Evolutionary conservation across 306 rosid species (phyloP).

Genomic region (Styphnolobium japonicum): DNA sequence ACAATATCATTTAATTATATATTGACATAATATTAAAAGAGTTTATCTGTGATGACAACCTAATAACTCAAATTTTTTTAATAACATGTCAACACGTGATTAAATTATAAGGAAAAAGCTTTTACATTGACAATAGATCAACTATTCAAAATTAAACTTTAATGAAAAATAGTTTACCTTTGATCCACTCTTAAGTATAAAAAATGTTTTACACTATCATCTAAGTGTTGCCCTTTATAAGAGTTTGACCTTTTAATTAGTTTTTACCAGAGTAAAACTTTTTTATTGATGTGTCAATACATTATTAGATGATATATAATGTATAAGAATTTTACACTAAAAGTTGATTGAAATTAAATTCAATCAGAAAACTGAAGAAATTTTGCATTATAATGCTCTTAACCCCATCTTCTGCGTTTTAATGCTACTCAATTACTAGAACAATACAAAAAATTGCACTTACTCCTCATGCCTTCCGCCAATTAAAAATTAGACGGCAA

Average conservation of each 20-base stretch:
- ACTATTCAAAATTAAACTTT: too few relatives aligned
- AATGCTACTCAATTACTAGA: conserved; percentile 31
- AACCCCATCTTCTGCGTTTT: conserved; percentile 18
- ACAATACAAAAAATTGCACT: conserved; percentile 36
- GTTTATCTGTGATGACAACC: too few relatives aligned
- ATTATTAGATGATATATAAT: background rate
- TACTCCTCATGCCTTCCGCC: conserved; percentile 37
- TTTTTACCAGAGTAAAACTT: background rate
- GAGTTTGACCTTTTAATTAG: too few relatives aligned
- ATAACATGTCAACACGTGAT: too few relatives aligned
- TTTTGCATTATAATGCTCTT: background rate
- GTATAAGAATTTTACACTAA: background rate
- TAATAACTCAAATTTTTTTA: too few relatives aligned
- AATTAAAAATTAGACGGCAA: conserved; percentile 34
- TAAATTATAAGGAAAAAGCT: too few relatives aligned
- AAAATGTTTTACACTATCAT: background rate
- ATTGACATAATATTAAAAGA: too few relatives aligned
- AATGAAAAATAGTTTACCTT: too few relatives aligned
- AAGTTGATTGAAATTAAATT: background rate
- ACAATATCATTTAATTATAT: too few relatives aligned
- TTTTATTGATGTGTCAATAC: background rate
- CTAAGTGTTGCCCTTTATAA: background rate
- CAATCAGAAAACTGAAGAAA: background rate
- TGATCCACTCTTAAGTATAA: background rate
- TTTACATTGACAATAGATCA: too few relatives aligned